Evolutionary conservation across 208 protist species (phyloP), one percentile per base, ranked within the genome.

Genomic region (Trypanosoma melophagium): DNA sequence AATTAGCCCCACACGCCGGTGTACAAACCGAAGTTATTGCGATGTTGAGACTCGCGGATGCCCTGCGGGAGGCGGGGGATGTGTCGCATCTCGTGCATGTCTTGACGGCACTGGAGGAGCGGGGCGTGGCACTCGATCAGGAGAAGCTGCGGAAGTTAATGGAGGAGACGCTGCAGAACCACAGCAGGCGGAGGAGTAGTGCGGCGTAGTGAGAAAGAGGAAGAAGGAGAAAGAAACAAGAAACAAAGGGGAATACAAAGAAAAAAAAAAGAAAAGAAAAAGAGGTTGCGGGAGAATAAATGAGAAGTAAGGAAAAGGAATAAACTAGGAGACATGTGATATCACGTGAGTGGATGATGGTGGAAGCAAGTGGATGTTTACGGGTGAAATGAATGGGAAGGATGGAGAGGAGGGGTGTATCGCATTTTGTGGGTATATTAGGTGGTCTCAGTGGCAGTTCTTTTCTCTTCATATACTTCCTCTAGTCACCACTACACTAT

Each of bases 21-120:
- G 54, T 60, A 7, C 49, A 81, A 63, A 77, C 77, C 3, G 77
- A 82, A 49, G 76, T 84, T 25, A 40, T 80, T 7, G 64, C 63
- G 3, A 62, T 90, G 44, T 74, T 90, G 31, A 74, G 79, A 45
- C 63, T 94, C 28, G 67, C 72, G 12, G 84, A 92, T 56, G 85
- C 89, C n/a, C 47, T 86, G n/a, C 60, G 64, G 31, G 83, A 89
- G 52, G 63, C 84, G 0, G 89, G 89, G 52, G 89, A 86, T 64
- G 86, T 83, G 44, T 84, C 86, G 41, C 76, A 84, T 60, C 41
- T 88, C 9, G 17, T 94, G n/a, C 55, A 60, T 2, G 69, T 75
- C 13, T 69, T 94, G 5, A 81, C 89, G 67, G 60, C 50, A 14
- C 64, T 94, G 42, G 74, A 92, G 76, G 40, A 74, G 45, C 69